These are phyloP conservation scores for Aspergillus novofumigatus DNA, from an alignment of 2,329 filamentous ascomycete genomes.

Conservation along the genomic window DNA sequence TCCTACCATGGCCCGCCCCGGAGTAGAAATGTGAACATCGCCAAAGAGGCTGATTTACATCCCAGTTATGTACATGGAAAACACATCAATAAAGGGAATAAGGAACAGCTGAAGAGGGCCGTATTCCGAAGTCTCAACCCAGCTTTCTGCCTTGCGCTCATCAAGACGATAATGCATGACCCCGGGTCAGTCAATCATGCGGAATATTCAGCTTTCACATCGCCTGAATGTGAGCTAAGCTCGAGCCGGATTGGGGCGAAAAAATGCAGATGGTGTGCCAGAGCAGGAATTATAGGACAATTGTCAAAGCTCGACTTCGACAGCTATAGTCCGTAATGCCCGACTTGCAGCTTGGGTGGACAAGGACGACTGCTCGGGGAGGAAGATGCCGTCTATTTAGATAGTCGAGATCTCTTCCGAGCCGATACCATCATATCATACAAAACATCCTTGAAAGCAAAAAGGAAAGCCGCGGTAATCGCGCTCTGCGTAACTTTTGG, in stretches of 20 bases:
- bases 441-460: conserved; percentile 95
- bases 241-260: background rate
- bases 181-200: background rate
- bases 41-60: background rate
- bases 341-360: background rate
- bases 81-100: background rate
- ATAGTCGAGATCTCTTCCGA: conserved; percentile 27
- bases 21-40: background rate
- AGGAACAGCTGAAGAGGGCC: background rate
- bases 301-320: background rate
- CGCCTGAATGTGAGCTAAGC: background rate
- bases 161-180: background rate
- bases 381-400: conserved; percentile 22
- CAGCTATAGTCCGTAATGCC: background rate
- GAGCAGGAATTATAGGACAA: background rate
- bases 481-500: conserved; percentile 97
- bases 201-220: background rate
- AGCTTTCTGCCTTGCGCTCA: background rate
- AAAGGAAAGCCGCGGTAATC: conserved; percentile 90
- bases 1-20: background rate
- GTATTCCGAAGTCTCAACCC: background rate
- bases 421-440: conserved; percentile 58
- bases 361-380: background rate
- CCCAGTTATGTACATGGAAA: background rate
- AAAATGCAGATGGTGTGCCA: background rate